phyloP scores from a whole-genome alignment of 2,329 filamentous ascomycete genomes.

The Ophiostoma triangulosporum region DNA sequence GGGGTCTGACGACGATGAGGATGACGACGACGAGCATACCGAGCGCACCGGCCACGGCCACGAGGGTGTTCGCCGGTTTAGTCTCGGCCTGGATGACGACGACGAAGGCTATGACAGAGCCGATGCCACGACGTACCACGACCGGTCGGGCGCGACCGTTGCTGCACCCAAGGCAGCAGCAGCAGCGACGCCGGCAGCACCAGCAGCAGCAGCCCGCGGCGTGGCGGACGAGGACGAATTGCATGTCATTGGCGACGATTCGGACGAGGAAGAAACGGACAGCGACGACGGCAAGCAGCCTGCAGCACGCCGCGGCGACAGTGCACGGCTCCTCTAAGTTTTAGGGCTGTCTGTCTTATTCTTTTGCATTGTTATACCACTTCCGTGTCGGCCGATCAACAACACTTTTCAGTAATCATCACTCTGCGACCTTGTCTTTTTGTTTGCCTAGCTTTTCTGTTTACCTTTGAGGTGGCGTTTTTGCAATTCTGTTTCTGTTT shows the following conservation, averaged over 20 bases:
- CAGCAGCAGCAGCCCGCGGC: background rate
- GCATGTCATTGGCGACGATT: constrained; percentile 38
- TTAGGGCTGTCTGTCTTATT: background rate
- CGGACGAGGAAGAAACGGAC: constrained; percentile 23
- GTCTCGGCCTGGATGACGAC: constrained; percentile 43
- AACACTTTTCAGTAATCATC: background rate
- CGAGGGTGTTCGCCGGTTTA: constrained; percentile 4
- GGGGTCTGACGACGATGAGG: constrained; percentile 63
- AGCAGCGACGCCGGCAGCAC: constrained; percentile 9
- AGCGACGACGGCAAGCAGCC: constrained; percentile 11
- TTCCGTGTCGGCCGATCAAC: background rate
- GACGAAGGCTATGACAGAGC: constrained; percentile 37
- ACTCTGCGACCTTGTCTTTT: background rate
- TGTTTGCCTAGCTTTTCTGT: background rate
- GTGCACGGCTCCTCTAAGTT: constrained; percentile 7
- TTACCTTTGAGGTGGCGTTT: background rate
- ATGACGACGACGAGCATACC: constrained; percentile 31
- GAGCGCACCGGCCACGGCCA: background rate
- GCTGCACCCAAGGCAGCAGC: constrained; percentile 18
- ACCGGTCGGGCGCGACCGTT: constrained; percentile 16
- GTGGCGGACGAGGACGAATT: constrained; percentile 23
- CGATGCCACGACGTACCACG: constrained; percentile 15
- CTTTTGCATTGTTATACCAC: background rate
- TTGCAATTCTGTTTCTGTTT: background rate
- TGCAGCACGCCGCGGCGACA: background rate